Percentiles rank a stretch among this genome's conserved stretches.
phyloP scores from a whole-genome alignment of 202 grass and related monocot genomes.

The Cymbopogon flexuosus region DNA sequence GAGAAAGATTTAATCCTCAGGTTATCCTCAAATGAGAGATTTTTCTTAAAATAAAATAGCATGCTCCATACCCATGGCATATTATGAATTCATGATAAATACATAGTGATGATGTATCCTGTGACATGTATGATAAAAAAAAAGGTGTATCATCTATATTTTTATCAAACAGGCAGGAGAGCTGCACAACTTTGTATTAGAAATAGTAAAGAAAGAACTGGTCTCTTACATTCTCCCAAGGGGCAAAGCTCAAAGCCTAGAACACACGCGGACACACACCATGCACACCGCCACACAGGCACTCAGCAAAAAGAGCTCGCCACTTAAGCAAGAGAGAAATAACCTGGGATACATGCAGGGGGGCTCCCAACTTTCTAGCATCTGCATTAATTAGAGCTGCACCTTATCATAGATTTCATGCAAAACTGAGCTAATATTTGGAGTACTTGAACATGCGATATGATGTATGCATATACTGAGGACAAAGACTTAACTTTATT shows the following conservation, averaged over 20 bases:
- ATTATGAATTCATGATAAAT: background rate
- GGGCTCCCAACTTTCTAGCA: background rate
- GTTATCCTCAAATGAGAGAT: background rate
- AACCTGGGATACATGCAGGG: background rate
- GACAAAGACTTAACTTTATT: background rate
- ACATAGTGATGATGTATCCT: background rate
- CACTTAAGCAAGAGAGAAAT: background rate
- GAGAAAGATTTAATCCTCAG: background rate
- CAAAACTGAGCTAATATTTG: background rate
- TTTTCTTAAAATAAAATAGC: constrained; percentile 14
- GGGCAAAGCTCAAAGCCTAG: background rate
- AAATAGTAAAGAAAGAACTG: background rate
- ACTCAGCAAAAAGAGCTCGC: background rate
- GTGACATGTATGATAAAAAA: background rate
- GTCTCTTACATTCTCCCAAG: background rate
- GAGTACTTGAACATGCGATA: background rate
- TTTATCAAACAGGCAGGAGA: background rate
- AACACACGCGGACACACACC: background rate
- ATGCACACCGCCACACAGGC: background rate
- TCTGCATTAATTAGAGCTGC: background rate
- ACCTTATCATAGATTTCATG: background rate
- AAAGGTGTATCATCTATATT: background rate
- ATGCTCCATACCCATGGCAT: constrained; percentile 1
- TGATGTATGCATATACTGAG: background rate
- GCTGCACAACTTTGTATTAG: background rate